Base-by-base conservation (phyloP, 805 yeast genomes). In the Yamadazyma sp. region DNA sequence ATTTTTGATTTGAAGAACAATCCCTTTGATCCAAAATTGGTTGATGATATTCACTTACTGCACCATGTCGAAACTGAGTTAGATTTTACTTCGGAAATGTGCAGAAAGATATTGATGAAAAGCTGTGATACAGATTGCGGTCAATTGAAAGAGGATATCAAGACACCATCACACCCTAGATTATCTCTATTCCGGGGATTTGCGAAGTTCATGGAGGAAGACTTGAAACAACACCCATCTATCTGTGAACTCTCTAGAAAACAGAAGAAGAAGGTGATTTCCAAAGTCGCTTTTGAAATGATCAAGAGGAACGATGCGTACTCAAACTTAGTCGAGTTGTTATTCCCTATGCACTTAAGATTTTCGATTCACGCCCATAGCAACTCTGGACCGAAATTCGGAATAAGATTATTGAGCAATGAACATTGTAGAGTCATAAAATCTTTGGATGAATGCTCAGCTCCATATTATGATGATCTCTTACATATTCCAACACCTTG, bases 401-500 rank as follows among this genome's bases (percentile, higher is more conserved):
- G 82, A 16, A 65, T 78, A 30, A 68, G 64, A 41, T 60, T 78
- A 14, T 70, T 78, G 46, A 62, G 67, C 6, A 50, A 54, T 5
- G 60, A 62, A 1, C 61, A 64, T 29, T 76, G 81, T 45, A 64
- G 60, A 33, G 73, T 72, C 11, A 70, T 77, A 12, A 66, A 59
- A 34, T 60, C 71, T n/a, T 54, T 77, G 22, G 73, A 71, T 34
- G 62, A 62, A 32, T 57, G 56, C 34, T 49, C 48, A 19, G 49
- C 49, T 22, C 81, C 77, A 2, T 50, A 50, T 18, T 69, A 60
- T 49, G 77, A 73, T 29, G 82, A 75, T 46, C 59, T 74, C 45
- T 64, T 78, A 40, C 84, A 78, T 53, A 77, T 78, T 41, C 83
- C 84, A 34, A 78, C 83, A 0, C 83, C 84, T 32, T 78, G 83